A percentile compares a stretch with the other conserved stretches of the same genome.
These are phyloP conservation scores for Biscutella laevigata DNA, from an alignment of 441 rosid species.

Conservation along the genomic window DNA sequence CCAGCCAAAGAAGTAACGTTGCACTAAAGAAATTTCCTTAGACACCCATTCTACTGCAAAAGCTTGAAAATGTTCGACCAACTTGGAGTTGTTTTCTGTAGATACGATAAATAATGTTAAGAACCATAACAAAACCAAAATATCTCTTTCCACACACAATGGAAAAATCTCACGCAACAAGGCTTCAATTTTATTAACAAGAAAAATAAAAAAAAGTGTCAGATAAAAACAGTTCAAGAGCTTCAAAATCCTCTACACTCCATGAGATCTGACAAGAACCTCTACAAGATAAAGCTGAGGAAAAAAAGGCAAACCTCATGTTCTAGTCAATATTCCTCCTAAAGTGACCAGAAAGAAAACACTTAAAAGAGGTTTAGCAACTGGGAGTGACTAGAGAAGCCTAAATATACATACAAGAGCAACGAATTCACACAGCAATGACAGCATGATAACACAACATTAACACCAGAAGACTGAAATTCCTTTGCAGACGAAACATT, in stretches of 20 bases:
- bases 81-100: not conserved
- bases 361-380: not conserved
- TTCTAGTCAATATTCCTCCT: not conserved
- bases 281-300: not conserved
- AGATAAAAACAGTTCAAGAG: not conserved
- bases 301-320: not conserved
- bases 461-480: not conserved
- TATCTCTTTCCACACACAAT: slow-evolving; percentile 6
- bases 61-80: not conserved
- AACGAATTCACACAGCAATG: not conserved
- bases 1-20: not conserved
- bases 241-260: not conserved
- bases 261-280: slow-evolving; percentile 17
- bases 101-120: not conserved
- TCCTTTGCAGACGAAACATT: not conserved
- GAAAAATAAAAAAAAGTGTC: not conserved
- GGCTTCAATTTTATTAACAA: not conserved
- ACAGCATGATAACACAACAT: not conserved
- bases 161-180: not conserved
- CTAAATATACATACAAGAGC: slow-evolving; percentile 2
- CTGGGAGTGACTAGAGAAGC: not conserved
- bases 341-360: not conserved
- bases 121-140: not conserved
- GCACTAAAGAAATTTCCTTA: slow-evolving; percentile 4
- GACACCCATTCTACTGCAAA: not conserved